Base-by-base conservation (phyloP, 225 moss, liverwort and hornwort species). In the Polytrichum formosum region DNA sequence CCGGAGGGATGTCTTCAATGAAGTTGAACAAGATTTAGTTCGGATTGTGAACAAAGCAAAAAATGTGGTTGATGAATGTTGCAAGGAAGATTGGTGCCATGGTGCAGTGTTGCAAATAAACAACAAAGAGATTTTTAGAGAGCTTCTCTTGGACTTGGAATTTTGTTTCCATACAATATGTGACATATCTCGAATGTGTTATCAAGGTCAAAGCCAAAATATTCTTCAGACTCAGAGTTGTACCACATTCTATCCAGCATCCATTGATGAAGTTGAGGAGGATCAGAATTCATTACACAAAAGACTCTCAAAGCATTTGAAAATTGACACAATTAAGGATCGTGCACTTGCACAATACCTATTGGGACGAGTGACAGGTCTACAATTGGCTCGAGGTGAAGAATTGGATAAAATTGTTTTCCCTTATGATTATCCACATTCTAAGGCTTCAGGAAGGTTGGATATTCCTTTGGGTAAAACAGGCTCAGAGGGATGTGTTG, bases 131-230 rank as follows among this genome's bases (percentile, higher is more conserved):
- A 8, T 26, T 26, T 68, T 68, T 54, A 54, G 68, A 28, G 55
- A 68, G 55, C 68, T 68, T 55, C 54, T 68, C 18, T n/a, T 54
- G 9, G 68, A 68, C 26, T 68, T 68, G 54, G 68, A 68, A 5
- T 54, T 13, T 68, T 68, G 26, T 54, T 68, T 68, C 46, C 9
- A 55, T 5, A 68, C 68, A 53, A 54, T 55, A 0, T 68, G 68
- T 28, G 27, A 55, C 26, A 55, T 68, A 17, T 54, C 6, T 25
- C 26, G 10, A 7, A 26, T 18, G 20, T 28, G 35, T 28, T 55
- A 68, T 26, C 55, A 6, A 25, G 23, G 26, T 55, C 68, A 27
- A 27, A 28, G 27, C 55, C 54, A 25, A 55, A 46, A 13, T 7
- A 54, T 68, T 18, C 5, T 25, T 22, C 18, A 28, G 17, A 23